Evolutionary conservation across 306 rosid species (phyloP).

Genomic region (Delonix regia): DNA sequence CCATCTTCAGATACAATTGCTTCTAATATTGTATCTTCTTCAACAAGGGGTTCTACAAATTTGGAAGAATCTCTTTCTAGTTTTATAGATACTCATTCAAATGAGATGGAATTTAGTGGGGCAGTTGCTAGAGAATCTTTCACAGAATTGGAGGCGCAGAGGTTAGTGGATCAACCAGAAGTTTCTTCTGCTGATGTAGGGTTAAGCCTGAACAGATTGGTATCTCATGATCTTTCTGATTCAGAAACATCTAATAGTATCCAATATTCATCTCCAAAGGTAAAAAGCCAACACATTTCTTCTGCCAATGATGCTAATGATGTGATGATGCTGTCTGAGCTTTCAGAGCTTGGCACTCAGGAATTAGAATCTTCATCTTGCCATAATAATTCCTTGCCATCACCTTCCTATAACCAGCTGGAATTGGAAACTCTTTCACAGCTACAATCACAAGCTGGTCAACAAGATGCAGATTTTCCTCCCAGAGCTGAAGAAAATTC

Average conservation of each 20-base stretch:
- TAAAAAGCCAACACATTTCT: conserved; percentile 34
- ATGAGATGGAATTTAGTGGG: conserved; percentile 44
- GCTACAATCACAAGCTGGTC: conserved; percentile 49
- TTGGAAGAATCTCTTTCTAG: conserved; percentile 47
- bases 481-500: conserved; percentile 43
- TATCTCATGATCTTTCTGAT: conserved; percentile 40
- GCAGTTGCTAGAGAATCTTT: conserved; percentile 47
- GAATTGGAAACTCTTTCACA: conserved; percentile 46
- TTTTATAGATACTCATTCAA: conserved; percentile 36
- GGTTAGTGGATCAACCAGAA: conserved; percentile 38
- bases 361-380: conserved; percentile 41
- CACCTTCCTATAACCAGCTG: conserved; percentile 39
- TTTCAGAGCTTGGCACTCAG: conserved; percentile 39
- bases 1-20: conserved; percentile 39
- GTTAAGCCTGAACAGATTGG: conserved; percentile 34
- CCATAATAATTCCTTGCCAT: conserved; percentile 41
- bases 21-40: conserved; percentile 37
- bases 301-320: conserved; percentile 46
- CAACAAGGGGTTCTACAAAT: conserved; percentile 32
- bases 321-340: conserved; percentile 33
- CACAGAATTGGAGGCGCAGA: conserved; percentile 36
- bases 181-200: conserved; percentile 42
- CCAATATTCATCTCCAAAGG: conserved; percentile 43
- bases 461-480: conserved; percentile 38
- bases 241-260: conserved; percentile 34